Evolutionary conservation across 2,329 filamentous ascomycete genomes (phyloP).

Genomic region (Ophiostoma sp.): DNA sequence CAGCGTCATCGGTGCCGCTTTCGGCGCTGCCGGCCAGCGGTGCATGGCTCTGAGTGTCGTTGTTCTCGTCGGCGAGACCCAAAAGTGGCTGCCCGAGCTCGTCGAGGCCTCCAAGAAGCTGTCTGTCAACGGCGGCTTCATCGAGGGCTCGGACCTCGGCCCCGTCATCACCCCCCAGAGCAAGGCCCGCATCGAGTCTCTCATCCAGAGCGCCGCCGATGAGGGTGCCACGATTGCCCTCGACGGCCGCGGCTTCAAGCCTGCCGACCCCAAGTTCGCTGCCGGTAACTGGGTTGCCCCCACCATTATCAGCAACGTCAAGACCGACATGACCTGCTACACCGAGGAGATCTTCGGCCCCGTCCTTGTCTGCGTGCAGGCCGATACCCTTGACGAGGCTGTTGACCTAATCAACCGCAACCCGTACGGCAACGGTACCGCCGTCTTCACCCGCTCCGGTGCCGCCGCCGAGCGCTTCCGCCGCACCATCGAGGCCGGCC

Average conservation of each 20-base stretch:
- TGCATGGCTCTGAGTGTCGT: conserved; percentile 83
- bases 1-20: conserved; percentile 75
- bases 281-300: conserved; percentile 81
- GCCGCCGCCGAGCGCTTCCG: conserved; percentile 73
- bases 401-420: conserved; percentile 78
- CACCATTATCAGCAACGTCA: conserved; percentile 78
- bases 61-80: conserved; percentile 81
- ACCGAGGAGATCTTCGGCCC: conserved; percentile 81
- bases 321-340: conserved; percentile 76
- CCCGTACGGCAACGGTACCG: conserved; percentile 80
- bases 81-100: conserved; percentile 73
- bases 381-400: conserved; percentile 71
- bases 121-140: conserved; percentile 73
- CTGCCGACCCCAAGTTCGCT: conserved; percentile 61
- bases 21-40: conserved; percentile 77
- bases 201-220: conserved; percentile 70
- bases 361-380: conserved; percentile 76
- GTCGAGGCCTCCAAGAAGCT: conserved; percentile 69
- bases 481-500: conserved; percentile 74
- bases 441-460: conserved; percentile 78
- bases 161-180: conserved; percentile 76
- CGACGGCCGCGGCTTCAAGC: conserved; percentile 69
- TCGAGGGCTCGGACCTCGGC: conserved; percentile 73
- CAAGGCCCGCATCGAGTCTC: conserved; percentile 68
- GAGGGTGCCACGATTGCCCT: conserved; percentile 77